A percentile compares a stretch with the other conserved stretches of the same genome.
These are phyloP conservation scores for Cyclostephanos tholiformis DNA, from an alignment of 108 stramenopile genomes.

Conservation along the genomic window DNA sequence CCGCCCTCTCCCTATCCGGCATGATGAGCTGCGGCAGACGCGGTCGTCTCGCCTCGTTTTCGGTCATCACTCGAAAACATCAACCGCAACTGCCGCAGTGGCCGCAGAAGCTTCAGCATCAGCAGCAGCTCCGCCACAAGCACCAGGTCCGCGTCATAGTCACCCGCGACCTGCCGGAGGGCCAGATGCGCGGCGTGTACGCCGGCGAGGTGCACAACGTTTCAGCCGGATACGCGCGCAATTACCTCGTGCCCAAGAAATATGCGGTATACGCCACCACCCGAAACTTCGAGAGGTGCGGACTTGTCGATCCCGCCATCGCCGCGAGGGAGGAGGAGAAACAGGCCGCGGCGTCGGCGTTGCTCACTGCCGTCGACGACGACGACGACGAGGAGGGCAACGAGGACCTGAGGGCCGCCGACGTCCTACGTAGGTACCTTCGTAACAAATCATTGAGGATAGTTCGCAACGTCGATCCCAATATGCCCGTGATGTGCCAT, in stretches of 20 bases:
- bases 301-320: conserved; percentile 70
- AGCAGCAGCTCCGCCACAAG: conserved; percentile 36
- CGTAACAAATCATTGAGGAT: conserved; percentile 76
- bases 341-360: conserved; percentile 34
- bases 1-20: conserved; percentile 2
- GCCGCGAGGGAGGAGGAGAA: conserved; percentile 73
- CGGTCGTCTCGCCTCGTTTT: neutral
- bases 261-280: conserved; percentile 83
- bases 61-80: neutral
- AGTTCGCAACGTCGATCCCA: conserved; percentile 75
- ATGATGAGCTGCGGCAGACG: neutral
- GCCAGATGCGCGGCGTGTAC: conserved; percentile 61
- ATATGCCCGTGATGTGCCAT: conserved; percentile 58
- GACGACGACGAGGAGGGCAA: conserved; percentile 41
- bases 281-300: conserved; percentile 76
- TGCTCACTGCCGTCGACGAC: conserved; percentile 33
- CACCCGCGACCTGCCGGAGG: conserved; percentile 74
- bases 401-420: conserved; percentile 70
- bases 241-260: conserved; percentile 78
- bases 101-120: conserved; percentile 20
- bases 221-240: conserved; percentile 88
- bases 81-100: conserved; percentile 46
- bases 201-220: conserved; percentile 78
- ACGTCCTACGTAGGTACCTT: conserved; percentile 74
- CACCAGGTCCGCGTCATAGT: conserved; percentile 86